These are phyloP conservation scores for Lasiosphaeria hispida DNA, from an alignment of 495 filamentous ascomycete genomes.

Conservation along the genomic window DNA sequence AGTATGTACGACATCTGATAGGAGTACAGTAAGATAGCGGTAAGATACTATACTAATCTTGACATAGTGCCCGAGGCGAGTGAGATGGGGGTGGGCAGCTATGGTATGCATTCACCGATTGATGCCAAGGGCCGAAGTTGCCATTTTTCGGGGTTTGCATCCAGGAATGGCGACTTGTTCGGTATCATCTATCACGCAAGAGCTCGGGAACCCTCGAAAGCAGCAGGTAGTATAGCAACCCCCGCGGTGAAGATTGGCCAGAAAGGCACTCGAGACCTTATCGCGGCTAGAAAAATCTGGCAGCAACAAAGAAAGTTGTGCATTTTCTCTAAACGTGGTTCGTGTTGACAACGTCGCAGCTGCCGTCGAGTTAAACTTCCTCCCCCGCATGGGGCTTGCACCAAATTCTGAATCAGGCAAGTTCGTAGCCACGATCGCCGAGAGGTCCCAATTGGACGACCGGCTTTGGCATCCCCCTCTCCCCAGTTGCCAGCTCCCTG, in stretches of 20 bases:
- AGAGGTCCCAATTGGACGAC: conserved; percentile 12
- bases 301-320: too few relatives aligned
- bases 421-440: conserved; percentile 20
- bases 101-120: too few relatives aligned
- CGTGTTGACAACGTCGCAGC: background rate
- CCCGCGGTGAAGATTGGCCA: background rate
- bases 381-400: conserved; percentile 7
- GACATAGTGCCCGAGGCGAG: too few relatives aligned
- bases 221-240: conserved; percentile 2
- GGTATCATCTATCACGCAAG: background rate
- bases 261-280: background rate
- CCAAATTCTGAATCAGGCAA: conserved; percentile 23
- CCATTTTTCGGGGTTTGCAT: too few relatives aligned
- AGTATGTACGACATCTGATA: too few relatives aligned
- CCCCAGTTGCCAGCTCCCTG: too few relatives aligned
- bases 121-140: too few relatives aligned
- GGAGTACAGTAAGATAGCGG: too few relatives aligned
- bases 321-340: background rate
- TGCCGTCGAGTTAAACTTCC: conserved; percentile 26
- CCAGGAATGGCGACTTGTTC: too few relatives aligned
- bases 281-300: background rate
- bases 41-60: too few relatives aligned
- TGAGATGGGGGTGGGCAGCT: too few relatives aligned
- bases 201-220: conserved; percentile 4
- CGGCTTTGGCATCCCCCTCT: background rate